These are phyloP conservation scores for Pseudozyma sp. DNA, from an alignment of 1,284 basidiomycete genomes.

Conservation along the genomic window DNA sequence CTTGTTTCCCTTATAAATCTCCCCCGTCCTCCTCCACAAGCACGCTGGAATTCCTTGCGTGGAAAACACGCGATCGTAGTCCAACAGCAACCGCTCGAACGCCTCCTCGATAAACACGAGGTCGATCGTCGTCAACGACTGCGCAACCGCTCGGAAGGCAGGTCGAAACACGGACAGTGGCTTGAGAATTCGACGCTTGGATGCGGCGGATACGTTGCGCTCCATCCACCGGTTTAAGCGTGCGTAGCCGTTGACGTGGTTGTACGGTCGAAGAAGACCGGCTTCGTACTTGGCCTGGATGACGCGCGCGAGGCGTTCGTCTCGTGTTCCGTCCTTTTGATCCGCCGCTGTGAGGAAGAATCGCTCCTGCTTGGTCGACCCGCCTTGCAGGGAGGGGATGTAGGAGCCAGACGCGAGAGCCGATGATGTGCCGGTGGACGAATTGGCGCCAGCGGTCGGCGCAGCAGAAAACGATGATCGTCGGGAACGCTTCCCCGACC, in stretches of 20 bases:
- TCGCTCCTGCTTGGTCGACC: slow-evolving; percentile 73
- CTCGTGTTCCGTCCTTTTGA: slow-evolving; percentile 88
- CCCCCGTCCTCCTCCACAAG: slow-evolving; percentile 94
- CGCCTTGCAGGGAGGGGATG: slow-evolving; percentile 40
- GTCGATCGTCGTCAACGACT: slow-evolving; percentile 90
- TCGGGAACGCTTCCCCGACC: slow-evolving; percentile 27
- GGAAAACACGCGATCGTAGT: slow-evolving; percentile 91
- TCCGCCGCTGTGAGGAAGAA: slow-evolving; percentile 95
- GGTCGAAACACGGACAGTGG: slow-evolving; percentile 90
- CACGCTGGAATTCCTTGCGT: slow-evolving; percentile 88
- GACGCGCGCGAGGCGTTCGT: slow-evolving; percentile 88
- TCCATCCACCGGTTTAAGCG: slow-evolving; percentile 82
- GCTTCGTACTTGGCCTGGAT: slow-evolving; percentile 98
- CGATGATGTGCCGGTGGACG: background rate
- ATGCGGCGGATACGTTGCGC: slow-evolving; percentile 74
- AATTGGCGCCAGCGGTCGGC: background rate
- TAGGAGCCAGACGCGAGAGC: slow-evolving; percentile 24
- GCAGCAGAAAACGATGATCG: slow-evolving; percentile 42
- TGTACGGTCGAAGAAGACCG: slow-evolving; percentile 91
- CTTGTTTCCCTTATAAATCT: slow-evolving; percentile 97
- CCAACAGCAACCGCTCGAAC: slow-evolving; percentile 91
- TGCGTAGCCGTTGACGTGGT: slow-evolving; percentile 77
- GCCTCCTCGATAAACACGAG: slow-evolving; percentile 88
- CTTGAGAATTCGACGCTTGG: slow-evolving; percentile 87
- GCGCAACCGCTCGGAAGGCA: slow-evolving; percentile 76